phyloP scores from a whole-genome alignment of 2,329 filamentous ascomycete species.

The Rugonectria rugulosa region DNA sequence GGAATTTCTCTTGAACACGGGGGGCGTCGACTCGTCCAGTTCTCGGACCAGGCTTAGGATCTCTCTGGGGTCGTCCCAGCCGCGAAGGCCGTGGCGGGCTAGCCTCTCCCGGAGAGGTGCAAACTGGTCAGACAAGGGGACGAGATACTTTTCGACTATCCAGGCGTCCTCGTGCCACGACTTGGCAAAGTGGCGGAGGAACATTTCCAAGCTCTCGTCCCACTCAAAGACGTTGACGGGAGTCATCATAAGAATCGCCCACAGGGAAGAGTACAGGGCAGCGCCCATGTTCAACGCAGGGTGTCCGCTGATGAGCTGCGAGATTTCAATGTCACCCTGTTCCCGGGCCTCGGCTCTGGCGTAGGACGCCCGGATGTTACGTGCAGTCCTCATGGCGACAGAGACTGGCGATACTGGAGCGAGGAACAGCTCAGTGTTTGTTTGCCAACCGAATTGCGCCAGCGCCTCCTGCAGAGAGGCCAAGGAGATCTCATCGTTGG shows the following conservation, averaged over 20 bases:
- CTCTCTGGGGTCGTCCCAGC: slow-evolving; percentile 42
- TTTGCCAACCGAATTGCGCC: slow-evolving; percentile 55
- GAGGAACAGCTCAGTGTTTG: slow-evolving; percentile 61
- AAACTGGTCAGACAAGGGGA: slow-evolving; percentile 65
- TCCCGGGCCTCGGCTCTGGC: slow-evolving; percentile 41
- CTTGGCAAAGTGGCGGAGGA: slow-evolving; percentile 58
- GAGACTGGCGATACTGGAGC: slow-evolving; percentile 69
- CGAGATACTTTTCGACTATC: slow-evolving; percentile 71
- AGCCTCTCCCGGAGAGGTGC: slow-evolving; percentile 40
- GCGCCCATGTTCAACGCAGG: slow-evolving; percentile 56
- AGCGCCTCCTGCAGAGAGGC: slow-evolving; percentile 67
- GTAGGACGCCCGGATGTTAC: slow-evolving; percentile 81
- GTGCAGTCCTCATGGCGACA: slow-evolving; percentile 74
- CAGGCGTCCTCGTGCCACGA: slow-evolving; percentile 70
- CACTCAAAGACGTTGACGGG: slow-evolving; percentile 57
- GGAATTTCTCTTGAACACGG: slow-evolving; percentile 42
- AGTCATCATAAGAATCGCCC: slow-evolving; percentile 70
- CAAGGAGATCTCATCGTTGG: slow-evolving; percentile 70
- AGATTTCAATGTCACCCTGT: slow-evolving; percentile 38
- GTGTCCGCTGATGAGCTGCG: slow-evolving; percentile 46
- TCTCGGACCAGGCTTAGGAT: slow-evolving; percentile 49
- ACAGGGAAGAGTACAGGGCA: slow-evolving; percentile 76
- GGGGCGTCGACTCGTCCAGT: slow-evolving; percentile 52
- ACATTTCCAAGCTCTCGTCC: slow-evolving; percentile 68
- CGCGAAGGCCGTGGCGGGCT: slow-evolving; percentile 36